Conservation (phyloP, 441 rosid genomes). For the Gossypium gossypioides region DNA sequence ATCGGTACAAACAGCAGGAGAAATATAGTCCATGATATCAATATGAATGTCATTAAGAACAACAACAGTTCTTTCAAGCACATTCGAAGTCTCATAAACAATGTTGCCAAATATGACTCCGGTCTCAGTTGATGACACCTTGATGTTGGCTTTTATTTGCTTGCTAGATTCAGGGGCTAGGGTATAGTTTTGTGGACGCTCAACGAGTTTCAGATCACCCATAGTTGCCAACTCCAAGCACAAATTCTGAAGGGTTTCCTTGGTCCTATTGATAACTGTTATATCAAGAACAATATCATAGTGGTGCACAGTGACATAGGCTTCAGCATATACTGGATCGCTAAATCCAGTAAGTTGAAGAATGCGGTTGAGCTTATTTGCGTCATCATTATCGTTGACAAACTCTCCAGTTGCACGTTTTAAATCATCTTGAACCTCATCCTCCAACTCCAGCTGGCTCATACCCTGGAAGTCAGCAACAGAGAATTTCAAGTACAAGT, state of each 20-base stretch:
- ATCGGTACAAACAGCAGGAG: constrained; percentile 77
- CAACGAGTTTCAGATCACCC: constrained; percentile 92
- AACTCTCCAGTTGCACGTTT: constrained; percentile 96
- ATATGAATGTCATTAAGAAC: constrained; percentile 88
- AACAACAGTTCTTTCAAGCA: constrained; percentile 70
- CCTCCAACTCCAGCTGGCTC: constrained; percentile 95
- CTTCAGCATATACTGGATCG: constrained; percentile 90
- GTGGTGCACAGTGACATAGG: constrained; percentile 82
- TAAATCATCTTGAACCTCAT: constrained; percentile 86
- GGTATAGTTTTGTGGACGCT: constrained; percentile 84
- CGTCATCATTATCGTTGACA: constrained; percentile 71
- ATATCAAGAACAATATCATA: constrained; percentile 89
- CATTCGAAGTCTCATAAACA: constrained; percentile 82
- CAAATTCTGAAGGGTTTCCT: constrained; percentile 82
- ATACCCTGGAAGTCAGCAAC: constrained; percentile 48
- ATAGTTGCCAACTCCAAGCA: constrained; percentile 87
- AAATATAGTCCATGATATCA: constrained; percentile 92
- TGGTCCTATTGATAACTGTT: constrained; percentile 72
- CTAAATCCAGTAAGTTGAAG: constrained; percentile 93
- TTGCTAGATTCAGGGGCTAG: constrained; percentile 88
- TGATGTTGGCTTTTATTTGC: constrained; percentile 87
- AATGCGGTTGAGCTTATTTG: constrained; percentile 81
- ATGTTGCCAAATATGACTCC: constrained; percentile 92
- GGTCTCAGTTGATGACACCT: constrained; percentile 95
- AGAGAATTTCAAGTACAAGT: background rate